These are phyloP conservation scores for Salisapilia sapeloensis DNA, from an alignment of 352 stramenopile genomes.

Conservation along the genomic window DNA sequence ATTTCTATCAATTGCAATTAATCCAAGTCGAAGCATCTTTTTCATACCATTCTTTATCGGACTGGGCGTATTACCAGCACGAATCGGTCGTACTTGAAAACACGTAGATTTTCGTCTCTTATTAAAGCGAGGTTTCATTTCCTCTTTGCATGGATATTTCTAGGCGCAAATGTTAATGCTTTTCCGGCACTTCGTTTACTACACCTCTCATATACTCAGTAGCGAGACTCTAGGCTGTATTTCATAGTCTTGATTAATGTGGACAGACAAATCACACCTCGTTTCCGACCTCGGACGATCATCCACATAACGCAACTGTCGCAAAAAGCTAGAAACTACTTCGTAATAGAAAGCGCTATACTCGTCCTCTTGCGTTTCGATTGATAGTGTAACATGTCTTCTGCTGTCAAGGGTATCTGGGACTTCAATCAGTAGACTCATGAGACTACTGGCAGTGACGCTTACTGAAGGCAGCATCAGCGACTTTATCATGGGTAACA, in stretches of 20 bases:
- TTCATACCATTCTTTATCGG: too few relatives aligned
- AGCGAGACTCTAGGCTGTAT: constrained; percentile 11
- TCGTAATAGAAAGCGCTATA: constrained; percentile 14
- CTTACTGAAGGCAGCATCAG: constrained; percentile 13
- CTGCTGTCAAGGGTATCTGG: constrained; percentile 7
- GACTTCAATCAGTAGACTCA: constrained; percentile 13
- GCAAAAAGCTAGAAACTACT: constrained; percentile 11
- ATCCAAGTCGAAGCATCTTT: too few relatives aligned
- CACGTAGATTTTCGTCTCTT: constrained; percentile 16
- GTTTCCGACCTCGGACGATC: constrained; percentile 8
- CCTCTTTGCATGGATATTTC: constrained; percentile 6
- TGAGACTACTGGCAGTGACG: constrained; percentile 13
- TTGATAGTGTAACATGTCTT: constrained; percentile 8
- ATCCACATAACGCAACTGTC: constrained; percentile 4
- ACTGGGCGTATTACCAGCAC: constrained; percentile 20
- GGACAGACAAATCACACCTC: constrained; percentile 15
- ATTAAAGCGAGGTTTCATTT: constrained; percentile 6
- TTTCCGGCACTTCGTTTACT: constrained; percentile 7
- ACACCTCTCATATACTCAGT: constrained; percentile 8
- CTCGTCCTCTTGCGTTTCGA: constrained; percentile 4
- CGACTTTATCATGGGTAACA: constrained; percentile 8
- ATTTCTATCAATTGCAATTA: too few relatives aligned
- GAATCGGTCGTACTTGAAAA: constrained; percentile 12
- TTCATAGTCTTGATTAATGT: constrained; percentile 7
- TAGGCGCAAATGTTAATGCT: constrained; percentile 8